phyloP scores from a whole-genome alignment of 371 early-diverging fungal species.

The Mortierella sp. region DNA sequence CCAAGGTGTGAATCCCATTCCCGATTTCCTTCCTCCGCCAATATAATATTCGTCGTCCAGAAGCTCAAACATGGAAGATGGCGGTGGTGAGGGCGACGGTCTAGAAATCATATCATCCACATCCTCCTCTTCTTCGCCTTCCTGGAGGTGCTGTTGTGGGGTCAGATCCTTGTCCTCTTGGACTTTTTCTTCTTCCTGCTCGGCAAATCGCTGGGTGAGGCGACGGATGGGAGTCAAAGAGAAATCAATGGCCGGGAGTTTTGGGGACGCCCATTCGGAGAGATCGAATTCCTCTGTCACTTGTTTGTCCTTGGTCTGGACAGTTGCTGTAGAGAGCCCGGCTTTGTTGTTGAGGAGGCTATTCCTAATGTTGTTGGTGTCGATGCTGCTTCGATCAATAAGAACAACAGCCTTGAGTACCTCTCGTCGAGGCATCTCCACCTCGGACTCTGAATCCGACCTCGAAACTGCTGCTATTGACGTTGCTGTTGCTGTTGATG shows the following conservation, averaged over 20 bases:
- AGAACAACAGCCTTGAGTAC: conserved; percentile 17
- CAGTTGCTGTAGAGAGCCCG: background rate
- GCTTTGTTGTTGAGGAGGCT: background rate
- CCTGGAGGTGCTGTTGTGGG: too few relatives aligned
- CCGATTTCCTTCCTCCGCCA: background rate
- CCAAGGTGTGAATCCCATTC: conserved; percentile 7
- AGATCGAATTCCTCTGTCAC: background rate
- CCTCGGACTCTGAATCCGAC: conserved; percentile 9
- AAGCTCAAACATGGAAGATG: conserved; percentile 24
- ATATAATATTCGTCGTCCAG: conserved; percentile 10
- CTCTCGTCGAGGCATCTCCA: conserved; percentile 30
- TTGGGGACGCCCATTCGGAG: background rate
- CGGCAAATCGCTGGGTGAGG: background rate
- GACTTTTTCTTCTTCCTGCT: background rate
- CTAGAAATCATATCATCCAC: conserved; percentile 14
- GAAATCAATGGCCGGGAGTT: background rate
- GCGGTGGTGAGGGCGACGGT: conserved; percentile 31
- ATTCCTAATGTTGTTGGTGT: background rate
- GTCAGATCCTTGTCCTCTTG: background rate
- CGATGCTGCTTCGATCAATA: background rate
- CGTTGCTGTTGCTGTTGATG: too few relatives aligned
- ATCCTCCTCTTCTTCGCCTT: background rate
- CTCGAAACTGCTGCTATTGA: too few relatives aligned
- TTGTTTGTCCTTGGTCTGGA: background rate
- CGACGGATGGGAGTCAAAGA: background rate